Conservation (phyloP, 768 basidiomycete species). For the Termitomyces sp. region DNA sequence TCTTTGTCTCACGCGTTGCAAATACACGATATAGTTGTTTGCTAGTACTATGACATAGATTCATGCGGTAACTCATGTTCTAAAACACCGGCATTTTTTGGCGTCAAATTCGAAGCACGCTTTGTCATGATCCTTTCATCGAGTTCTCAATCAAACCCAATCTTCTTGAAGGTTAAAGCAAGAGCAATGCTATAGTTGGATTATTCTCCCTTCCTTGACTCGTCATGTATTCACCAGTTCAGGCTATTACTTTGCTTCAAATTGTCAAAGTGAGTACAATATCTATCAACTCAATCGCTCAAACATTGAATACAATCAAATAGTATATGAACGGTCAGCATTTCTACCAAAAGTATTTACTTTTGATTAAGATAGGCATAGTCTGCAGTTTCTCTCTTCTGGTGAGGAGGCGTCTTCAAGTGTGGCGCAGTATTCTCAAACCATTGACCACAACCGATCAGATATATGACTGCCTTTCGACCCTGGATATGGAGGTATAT, state of each 20-base stretch:
- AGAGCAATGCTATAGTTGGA: background rate
- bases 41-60: background rate
- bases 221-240: background rate
- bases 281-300: background rate
- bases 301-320: background rate
- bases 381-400: conserved; percentile 8
- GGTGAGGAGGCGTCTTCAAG: background rate
- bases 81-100: background rate
- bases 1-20: too few relatives aligned
- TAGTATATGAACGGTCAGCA: conserved; percentile 9
- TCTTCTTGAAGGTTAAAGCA: background rate
- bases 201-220: background rate
- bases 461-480: conserved; percentile 5
- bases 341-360: background rate
- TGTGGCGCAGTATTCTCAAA: background rate
- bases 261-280: background rate
- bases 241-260: background rate
- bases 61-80: background rate
- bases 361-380: background rate
- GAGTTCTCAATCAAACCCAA: background rate
- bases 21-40: background rate
- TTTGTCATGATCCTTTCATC: background rate
- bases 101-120: background rate
- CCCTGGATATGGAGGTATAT: conserved; percentile 7
- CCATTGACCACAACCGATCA: background rate